Conservation (phyloP, 345 rosid species). For the Noccaea bulbosa region DNA sequence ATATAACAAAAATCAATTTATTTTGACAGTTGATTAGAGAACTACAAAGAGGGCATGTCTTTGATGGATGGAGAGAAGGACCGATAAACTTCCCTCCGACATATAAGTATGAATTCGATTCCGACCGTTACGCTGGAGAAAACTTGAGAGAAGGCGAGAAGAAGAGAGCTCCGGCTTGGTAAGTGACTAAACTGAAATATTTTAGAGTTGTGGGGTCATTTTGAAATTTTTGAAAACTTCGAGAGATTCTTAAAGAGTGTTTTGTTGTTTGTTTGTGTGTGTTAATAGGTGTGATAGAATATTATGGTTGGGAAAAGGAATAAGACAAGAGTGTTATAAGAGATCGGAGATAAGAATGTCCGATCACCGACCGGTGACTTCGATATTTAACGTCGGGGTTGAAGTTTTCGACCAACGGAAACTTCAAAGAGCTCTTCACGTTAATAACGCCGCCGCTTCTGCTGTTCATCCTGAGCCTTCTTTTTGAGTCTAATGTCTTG, state of each 20-base stretch:
- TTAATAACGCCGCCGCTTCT: constrained; percentile 71
- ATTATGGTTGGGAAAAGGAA: constrained; percentile 85
- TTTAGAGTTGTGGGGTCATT: constrained; percentile 12
- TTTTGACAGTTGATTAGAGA: constrained; percentile 70
- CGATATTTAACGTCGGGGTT: constrained; percentile 68
- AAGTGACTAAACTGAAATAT: constrained; percentile 23
- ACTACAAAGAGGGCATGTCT: constrained; percentile 72
- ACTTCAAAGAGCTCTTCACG: constrained; percentile 76
- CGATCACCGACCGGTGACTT: constrained; percentile 97
- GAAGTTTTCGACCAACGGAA: constrained; percentile 84
- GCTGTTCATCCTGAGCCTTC: constrained; percentile 72
- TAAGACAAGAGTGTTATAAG: constrained; percentile 76
- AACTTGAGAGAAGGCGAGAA: constrained; percentile 80
- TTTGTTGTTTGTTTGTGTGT: constrained; percentile 17
- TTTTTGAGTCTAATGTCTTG: constrained; percentile 45
- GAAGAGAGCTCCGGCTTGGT: constrained; percentile 99
- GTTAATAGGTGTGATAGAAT: constrained; percentile 89
- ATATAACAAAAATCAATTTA: not conserved
- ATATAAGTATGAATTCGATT: constrained; percentile 87
- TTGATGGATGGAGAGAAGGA: constrained; percentile 96
- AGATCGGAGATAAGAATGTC: constrained; percentile 66
- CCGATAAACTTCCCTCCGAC: constrained; percentile 84
- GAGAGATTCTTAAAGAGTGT: not conserved
- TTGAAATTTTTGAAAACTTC: not conserved
- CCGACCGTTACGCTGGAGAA: constrained; percentile 88